Evolutionary conservation across 148 eudicot genomes (phyloP).

Genomic region (Chenopodium album): DNA sequence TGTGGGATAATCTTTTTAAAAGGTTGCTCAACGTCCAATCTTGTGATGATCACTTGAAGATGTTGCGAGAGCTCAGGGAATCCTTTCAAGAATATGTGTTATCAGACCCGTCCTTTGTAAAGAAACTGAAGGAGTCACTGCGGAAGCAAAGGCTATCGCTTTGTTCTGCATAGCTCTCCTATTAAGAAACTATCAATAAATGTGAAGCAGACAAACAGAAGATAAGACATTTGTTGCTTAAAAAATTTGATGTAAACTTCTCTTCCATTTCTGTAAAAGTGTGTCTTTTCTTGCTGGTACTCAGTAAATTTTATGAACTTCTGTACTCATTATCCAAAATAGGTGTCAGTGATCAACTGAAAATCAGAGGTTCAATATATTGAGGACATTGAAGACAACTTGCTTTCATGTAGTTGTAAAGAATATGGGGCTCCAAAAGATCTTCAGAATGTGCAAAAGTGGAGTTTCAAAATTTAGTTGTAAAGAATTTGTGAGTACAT

Average conservation of each 20-base stretch:
- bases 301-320: background rate
- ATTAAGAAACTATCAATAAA: background rate
- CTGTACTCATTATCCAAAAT: background rate
- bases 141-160: conserved; percentile 71
- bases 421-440: background rate
- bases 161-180: conserved; percentile 59
- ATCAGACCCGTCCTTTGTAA: conserved; percentile 55
- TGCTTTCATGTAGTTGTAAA: background rate
- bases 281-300: background rate
- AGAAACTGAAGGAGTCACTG: conserved; percentile 69
- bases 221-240: background rate
- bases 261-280: background rate
- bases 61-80: conserved; percentile 51
- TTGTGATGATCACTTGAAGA: conserved; percentile 46
- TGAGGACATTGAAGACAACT: conserved; percentile 5
- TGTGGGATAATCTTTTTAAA: conserved; percentile 72
- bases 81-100: conserved; percentile 67
- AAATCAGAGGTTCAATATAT: background rate
- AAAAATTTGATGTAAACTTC: background rate
- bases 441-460: background rate
- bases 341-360: too few relatives aligned
- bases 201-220: background rate
- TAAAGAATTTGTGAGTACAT: background rate
- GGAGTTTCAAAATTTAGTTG: background rate
- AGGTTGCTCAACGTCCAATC: conserved; percentile 64